Conservation (phyloP, 768 basidiomycete genomes). For the Amanita rimosa region DNA sequence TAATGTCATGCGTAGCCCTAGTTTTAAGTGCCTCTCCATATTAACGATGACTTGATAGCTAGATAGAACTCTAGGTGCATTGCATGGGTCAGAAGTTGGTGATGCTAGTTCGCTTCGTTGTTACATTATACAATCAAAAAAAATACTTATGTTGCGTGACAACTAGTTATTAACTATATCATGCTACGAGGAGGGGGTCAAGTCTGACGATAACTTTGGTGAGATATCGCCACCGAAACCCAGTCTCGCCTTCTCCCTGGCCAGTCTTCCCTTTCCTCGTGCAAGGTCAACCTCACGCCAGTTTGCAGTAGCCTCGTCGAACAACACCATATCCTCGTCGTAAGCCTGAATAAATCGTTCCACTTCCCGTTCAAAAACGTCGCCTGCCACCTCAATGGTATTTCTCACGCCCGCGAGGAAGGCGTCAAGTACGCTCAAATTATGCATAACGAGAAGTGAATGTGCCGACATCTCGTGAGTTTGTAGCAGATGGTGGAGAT, state of each 20-base stretch:
- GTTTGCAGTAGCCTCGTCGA: conserved; percentile 37
- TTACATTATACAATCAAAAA: too few relatives aligned
- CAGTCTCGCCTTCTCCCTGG: conserved; percentile 43
- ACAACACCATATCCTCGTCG: conserved; percentile 32
- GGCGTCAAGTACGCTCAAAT: conserved; percentile 50
- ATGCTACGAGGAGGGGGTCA: neutral
- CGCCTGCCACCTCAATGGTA: conserved; percentile 13
- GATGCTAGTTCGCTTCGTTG: too few relatives aligned
- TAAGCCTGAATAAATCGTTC: conserved; percentile 38
- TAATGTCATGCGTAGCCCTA: neutral
- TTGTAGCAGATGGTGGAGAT: conserved; percentile 75
- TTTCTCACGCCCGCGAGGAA: conserved; percentile 54
- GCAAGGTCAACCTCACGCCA: conserved; percentile 64
- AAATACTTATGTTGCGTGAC: too few relatives aligned
- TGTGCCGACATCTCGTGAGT: conserved; percentile 91
- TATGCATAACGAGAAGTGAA: conserved; percentile 64
- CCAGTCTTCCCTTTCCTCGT: conserved; percentile 66
- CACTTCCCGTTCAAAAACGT: conserved; percentile 34
- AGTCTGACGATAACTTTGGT: too few relatives aligned
- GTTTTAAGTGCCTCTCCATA: neutral
- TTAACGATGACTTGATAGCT: neutral
- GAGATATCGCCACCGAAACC: neutral
- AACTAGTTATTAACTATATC: neutral
- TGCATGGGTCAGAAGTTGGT: too few relatives aligned
- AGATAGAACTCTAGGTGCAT: neutral